Base-by-base conservation (phyloP, 345 rosid species). In the Salix dunnii region DNA sequence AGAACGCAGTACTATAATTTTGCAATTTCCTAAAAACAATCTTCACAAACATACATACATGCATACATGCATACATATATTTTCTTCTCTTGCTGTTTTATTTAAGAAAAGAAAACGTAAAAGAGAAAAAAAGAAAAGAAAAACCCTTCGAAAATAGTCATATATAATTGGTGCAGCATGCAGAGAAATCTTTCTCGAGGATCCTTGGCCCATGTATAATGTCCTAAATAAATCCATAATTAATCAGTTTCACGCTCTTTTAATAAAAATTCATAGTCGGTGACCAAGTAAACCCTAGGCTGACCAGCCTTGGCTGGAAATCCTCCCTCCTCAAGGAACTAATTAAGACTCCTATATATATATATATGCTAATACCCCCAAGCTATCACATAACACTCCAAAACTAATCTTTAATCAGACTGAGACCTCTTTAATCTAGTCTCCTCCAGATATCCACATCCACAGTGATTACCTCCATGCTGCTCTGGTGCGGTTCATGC, bases 401-500 rank as follows among this genome's bases (percentile, higher is more conserved):
- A 53, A 53, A 55, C 0, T 7, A 40, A 10, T 8, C 61, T 3
- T 3, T n/a, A n/a, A 55, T n/a, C 10, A 23, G 63, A 58, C 63
- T 1, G 28, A 25, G 63, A 3, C 23, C 23, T 58, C 28, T 11
- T n/a, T n/a, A 25, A 58, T 10, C 23, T 58, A n/a, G 43, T 58
- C 63, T 58, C 63, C 62, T 58, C 6, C 17, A 46, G 4, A 46
- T 4, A 58, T 11, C 28, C 27, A 11, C 27, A 1, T 23, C 43
- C 43, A 40, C 43, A 40, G 23, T 20, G 1, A 58, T 10, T 4
- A 0, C 63, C 43, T 6, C n/a, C 7, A 38, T 67, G 70, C 48
- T 38, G 70, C 48, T 42, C n/a, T 67, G 70, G 70, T 67, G 70
- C 70, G 10, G 28, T 35, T 46, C 40, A 17, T 67, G 70, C 31